phyloP scores from a whole-genome alignment of 352 stramenopile species.

The Phytopythium montanum region DNA sequence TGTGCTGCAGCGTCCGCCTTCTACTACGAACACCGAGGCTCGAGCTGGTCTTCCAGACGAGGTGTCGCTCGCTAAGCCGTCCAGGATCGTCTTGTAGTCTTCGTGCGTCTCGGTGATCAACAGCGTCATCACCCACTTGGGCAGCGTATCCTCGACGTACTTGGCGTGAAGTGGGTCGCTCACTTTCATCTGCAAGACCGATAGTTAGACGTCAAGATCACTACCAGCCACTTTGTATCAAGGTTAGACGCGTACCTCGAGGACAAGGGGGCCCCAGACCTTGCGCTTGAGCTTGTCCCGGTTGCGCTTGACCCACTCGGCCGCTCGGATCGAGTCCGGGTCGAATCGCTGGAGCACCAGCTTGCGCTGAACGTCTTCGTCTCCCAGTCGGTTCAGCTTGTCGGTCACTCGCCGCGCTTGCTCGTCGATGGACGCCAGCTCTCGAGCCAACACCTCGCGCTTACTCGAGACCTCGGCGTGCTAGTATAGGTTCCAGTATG shows the following conservation, averaged over 20 bases:
- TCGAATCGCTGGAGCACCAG: constrained; percentile 54
- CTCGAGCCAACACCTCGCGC: constrained; percentile 43
- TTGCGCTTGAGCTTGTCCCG: constrained; percentile 61
- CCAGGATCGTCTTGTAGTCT: constrained; percentile 78
- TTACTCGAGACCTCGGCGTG: constrained; percentile 72
- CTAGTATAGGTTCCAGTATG: constrained; percentile 18
- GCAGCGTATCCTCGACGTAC: constrained; percentile 81
- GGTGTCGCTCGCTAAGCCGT: constrained; percentile 49
- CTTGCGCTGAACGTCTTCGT: constrained; percentile 72
- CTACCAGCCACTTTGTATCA: not conserved
- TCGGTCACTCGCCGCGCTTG: constrained; percentile 45
- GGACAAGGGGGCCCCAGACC: constrained; percentile 77
- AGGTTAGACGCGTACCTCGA: constrained; percentile 38
- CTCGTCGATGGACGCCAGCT: constrained; percentile 44
- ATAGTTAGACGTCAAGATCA: not conserved
- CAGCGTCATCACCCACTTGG: constrained; percentile 71
- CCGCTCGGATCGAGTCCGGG: constrained; percentile 64
- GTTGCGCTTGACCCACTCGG: constrained; percentile 78
- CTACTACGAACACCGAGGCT: constrained; percentile 62
- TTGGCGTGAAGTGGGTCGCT: constrained; percentile 77
- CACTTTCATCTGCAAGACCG: constrained; percentile 60
- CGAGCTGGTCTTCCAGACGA: constrained; percentile 43
- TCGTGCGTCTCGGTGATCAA: constrained; percentile 78
- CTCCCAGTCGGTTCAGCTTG: constrained; percentile 63
- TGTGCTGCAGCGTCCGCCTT: constrained; percentile 46